phyloP scores from a whole-genome alignment of 2,329 filamentous ascomycete species.

The Botrytis byssoidea region DNA sequence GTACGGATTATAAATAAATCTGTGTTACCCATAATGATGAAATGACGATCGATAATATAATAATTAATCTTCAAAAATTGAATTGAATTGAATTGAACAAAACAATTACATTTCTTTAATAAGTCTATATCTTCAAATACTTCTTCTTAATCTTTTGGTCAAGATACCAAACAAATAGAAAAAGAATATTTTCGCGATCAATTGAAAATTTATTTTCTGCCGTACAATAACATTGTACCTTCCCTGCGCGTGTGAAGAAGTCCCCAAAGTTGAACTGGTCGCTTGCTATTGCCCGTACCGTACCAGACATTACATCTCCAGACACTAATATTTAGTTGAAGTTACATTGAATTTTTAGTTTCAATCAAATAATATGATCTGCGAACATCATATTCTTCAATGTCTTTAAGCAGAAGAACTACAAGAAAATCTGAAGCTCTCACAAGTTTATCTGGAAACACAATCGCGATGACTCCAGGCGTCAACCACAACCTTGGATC shows the following conservation, averaged over 20 bases:
- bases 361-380: conserved; percentile 19
- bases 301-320: conserved; percentile 3
- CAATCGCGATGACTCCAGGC: conserved; percentile 26
- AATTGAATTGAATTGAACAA: background rate
- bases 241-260: conserved; percentile 18
- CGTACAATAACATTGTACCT: conserved; percentile 2
- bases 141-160: background rate
- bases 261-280: conserved; percentile 13
- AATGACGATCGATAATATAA: conserved; percentile 1
- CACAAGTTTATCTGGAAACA: conserved; percentile 11
- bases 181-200: background rate
- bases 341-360: background rate
- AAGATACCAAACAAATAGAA: background rate
- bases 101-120: background rate
- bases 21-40: conserved; percentile 1
- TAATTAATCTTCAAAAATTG: background rate
- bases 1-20: background rate
- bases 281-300: conserved; percentile 13
- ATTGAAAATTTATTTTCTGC: conserved; percentile 12
- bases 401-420: conserved; percentile 21
- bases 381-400: background rate
- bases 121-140: background rate
- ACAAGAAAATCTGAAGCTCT: conserved; percentile 18
- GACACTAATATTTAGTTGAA: conserved; percentile 1
- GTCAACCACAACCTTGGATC: conserved; percentile 2